Base-by-base conservation (phyloP, 441 rosid species). In the Viola pubescens region DNA sequence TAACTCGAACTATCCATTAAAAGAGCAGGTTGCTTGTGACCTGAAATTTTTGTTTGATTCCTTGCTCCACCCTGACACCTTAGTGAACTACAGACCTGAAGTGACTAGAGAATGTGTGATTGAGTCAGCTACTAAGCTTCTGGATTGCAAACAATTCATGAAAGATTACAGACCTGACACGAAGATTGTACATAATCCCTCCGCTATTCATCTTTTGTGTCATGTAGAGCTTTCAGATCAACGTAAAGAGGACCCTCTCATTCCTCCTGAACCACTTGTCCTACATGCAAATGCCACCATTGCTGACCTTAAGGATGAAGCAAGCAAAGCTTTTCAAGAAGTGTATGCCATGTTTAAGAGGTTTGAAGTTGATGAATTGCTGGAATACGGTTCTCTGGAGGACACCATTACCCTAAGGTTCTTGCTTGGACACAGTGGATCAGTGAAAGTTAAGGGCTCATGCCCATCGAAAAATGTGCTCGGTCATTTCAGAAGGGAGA, bases 101-200 rank as follows among this genome's bases (percentile, higher is more conserved):
- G 71, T 72, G 7, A 74, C 71, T 12, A 70, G 74, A 58, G 76
- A 74, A 43, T 42, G 52, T 4, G 57, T 79, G 78, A 61, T 54
- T 34, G 83, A 77, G 45, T 74, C 83, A 9, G 86, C 80, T 39
- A 71, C 71, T 49, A 87, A 75, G 67, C 77, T 87, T 67, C 76
- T 87, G 6, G 95, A 87, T 62, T 83, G 95, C 75, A 85, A 87
- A 70, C 86, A 87, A 47, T 87, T 87, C 59, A 61, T 83, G 58
- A 85, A 81, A 71, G 86, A 81, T 53, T 80, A 79, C 63, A 56
- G 48, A 42, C 67, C 56, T 46, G 48, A 54, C n/a, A 60, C 49
- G 40, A 56, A n/a, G 61, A 63, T 16, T 3, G 55, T 10, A n/a
- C 50, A 37, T 12, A 67, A 73, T 58, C 68, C 79, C n/a, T 45